Base-by-base conservation (phyloP, 805 yeast genomes). In the Lipomyces chichibuensis region DNA sequence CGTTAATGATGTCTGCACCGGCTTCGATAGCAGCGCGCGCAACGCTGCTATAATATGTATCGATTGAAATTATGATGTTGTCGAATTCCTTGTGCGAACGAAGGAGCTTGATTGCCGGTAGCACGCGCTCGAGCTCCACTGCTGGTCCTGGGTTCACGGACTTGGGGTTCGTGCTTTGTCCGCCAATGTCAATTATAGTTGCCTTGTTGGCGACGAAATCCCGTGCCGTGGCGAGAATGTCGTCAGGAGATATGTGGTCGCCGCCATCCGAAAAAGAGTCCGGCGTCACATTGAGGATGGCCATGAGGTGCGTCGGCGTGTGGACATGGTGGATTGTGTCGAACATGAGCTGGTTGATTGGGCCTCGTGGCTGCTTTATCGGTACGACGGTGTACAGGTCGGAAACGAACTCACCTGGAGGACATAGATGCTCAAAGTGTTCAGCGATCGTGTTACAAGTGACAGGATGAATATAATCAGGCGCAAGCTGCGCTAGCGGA, bases 231-330 rank as follows among this genome's bases (percentile, higher is more conserved):
- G 72, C 74, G 33, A 88, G 74, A 1, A 87, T 81, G 0, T 80
- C 74, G 1, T 80, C 62, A 5, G 52, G 53, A 8, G 57, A 14
- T 11, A 55, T 73, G 37, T 80, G 75, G 20, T 75, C 74, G 0
- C 95, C 92, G 1, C 97, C 98, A 77, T 95, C 99, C 56, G 97
- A 90, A 76, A 95, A 95, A 1, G 97, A 92, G 77, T 95, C 98
- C 0, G 98, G 97, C 0, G 99, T 95, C 25, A 89, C 84, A 74
- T 95, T 95, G 70, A 95, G 78, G 59, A 95, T 88, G 0, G 92
- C 95, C 99, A 95, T 95, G 56, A 92, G 75, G 61, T 82, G 78
- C 0, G 98, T 91, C n/a, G 79, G 79, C 6, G 81, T 75, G 3
- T 59, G 57, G 14, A 80, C 77, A 55, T 82, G 78, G 23, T 79